Evolutionary conservation across 2,329 filamentous ascomycete species (phyloP), one percentile per base, ranked within the genome.

Genomic region (Colletotrichum musicola): DNA sequence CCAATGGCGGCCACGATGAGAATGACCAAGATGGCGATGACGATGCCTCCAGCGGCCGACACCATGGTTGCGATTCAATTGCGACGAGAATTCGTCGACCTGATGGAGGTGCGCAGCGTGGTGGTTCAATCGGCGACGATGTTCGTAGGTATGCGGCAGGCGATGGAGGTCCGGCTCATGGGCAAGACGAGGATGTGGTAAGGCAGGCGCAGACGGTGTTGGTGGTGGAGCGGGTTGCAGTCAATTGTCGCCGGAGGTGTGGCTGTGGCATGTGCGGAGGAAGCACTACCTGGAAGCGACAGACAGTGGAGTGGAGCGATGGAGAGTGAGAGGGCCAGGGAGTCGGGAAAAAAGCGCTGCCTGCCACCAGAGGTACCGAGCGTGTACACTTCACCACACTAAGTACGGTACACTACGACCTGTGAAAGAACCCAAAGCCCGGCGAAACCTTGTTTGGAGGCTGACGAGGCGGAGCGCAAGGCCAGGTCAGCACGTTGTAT

Each of bases 1-100:
- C 86, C 90, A 64, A 86, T 80, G 65, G 82, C 89, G 27, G 81
- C 88, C 63, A 83, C 79, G 63, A 91, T 69, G 62, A 89, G 76
- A 74, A 93, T 77, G 73, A 94, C 81, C 73, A 93, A 74, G 75
- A 95, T 79, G 75, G 93, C 86, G 77, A 97, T 89, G 78, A 94
- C 86, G 81, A 95, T 89, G 71, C 91, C 87, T 76, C 90, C 90
- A 72, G 86, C 84, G 58, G 87, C 81, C 72, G 85, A 85, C 76
- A 86, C 83, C 86, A 90, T 90, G 70, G 72, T 81, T 71, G 58
- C 54, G 67, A 66, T 55, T 60, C 62, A 61, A 46, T 57, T 66
- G 66, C 62, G 62, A 61, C 50, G 63, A 62, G n/a, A 40, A 62
- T 54, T 16, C 44, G 61, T 68, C 54, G 54, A 18, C 54, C 55